Base-by-base conservation (phyloP, 2,329 filamentous ascomycete genomes). In the Stachybotrys chartarum region DNA sequence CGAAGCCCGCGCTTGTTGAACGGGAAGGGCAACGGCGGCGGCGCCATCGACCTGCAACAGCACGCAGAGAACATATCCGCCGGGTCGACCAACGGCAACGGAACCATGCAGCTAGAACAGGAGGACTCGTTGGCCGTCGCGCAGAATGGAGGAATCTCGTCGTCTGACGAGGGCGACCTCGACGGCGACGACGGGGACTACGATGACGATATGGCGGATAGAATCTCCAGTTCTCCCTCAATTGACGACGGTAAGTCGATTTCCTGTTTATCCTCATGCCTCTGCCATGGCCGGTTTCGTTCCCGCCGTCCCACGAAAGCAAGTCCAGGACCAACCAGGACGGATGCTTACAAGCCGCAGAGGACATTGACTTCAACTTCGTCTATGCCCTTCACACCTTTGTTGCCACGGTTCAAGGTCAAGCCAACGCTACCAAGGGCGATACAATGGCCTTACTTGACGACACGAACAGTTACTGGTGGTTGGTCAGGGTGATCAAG, bases 291-390 rank as follows among this genome's bases (percentile, higher is more conserved):
- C 14, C 35, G 14, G 2, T 6, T 42, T 42, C 35, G 8, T 42
- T 14, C 35, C 35, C 35, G 5, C 5, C 3, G 14, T 42, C 35
- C 35, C 35, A 42, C 5, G 35, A 4, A 24, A 2, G 24, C 24
- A 24, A 24, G 4, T 24, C 24, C 24, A 24, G 24, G 35, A 42
- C 35, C 35, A 14, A 42, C 35, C 35, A 80, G 71, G 81, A 81
- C 75, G 83, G 89, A 78, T 87, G 86, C 91, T 96, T 91, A 96
- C 88, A 84, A 81, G 81, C 87, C 73, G 72, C 79, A 97, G 94
- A 99, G 83, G 94, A 99, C 68, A 99, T 99, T 74, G 94, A 99
- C 80, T 97, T 99, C 78, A 93, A 97, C 71, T 97, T 97, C 75
- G 94, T 99, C 58, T 99, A 99, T 75, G 94, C 94, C 31, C 79